These are phyloP conservation scores for Dalbergia cochinchinensis DNA, from an alignment of 306 rosid genomes.

Conservation along the genomic window DNA sequence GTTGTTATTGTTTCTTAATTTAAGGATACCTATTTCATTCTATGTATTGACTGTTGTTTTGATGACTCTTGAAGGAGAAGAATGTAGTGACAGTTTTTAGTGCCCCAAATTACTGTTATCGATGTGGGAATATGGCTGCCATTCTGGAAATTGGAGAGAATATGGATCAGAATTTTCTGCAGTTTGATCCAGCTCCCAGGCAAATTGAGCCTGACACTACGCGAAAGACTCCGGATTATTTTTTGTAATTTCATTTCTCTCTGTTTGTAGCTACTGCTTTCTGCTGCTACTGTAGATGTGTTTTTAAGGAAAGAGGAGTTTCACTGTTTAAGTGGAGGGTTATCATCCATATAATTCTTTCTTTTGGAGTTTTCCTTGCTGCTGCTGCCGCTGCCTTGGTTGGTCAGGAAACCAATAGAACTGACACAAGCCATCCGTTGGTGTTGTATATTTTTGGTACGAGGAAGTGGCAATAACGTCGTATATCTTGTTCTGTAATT, in stretches of 20 bases:
- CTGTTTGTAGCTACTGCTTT: conserved; percentile 72
- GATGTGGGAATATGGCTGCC: conserved; percentile 99
- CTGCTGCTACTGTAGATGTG: conserved; percentile 76
- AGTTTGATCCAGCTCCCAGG: conserved; percentile 98
- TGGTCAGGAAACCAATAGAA: conserved; percentile 69
- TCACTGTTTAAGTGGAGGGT: conserved; percentile 66
- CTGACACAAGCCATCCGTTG: conserved; percentile 59
- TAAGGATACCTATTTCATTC: conserved; percentile 9
- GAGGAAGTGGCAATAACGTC: conserved; percentile 75
- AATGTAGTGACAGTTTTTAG: conserved; percentile 98
- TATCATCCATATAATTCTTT: conserved; percentile 84
- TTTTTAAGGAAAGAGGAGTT: conserved; percentile 65
- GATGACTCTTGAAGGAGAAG: conserved; percentile 76
- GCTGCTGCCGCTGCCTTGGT: conserved; percentile 66
- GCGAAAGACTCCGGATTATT: conserved; percentile 99
- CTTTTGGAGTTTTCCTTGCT: conserved; percentile 71
- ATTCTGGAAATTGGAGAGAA: conserved; percentile 96
- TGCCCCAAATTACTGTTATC: conserved; percentile 97
- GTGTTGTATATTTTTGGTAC: conserved; percentile 80
- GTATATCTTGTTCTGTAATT: conserved; percentile 70
- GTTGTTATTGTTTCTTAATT: conserved; percentile 7
- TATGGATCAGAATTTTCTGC: conserved; percentile 99
- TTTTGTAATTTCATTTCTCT: conserved; percentile 76
- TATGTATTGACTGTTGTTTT: conserved; percentile 40
- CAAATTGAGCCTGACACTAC: conserved; percentile 97